Base-by-base conservation (phyloP, 2,329 filamentous ascomycete genomes). In the Ophiosphaerella narmari region DNA sequence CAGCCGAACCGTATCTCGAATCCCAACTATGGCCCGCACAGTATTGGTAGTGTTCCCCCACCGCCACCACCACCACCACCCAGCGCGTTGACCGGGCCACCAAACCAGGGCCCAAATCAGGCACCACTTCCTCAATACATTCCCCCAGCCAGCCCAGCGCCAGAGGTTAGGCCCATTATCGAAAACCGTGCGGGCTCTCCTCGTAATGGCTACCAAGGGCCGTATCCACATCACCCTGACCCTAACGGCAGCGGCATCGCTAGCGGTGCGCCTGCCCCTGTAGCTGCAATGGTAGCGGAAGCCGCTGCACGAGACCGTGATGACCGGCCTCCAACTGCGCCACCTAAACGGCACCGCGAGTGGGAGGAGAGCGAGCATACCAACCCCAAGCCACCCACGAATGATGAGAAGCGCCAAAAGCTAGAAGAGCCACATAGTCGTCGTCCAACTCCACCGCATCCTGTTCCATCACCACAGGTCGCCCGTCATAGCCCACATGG, bases 121-220 rank as follows among this genome's bases (percentile, higher is more conserved):
- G 75, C 74, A 24, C 73, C 75, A 14, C 76, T 91, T 63, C 87
- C 90, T 62, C 60, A 64, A 1, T 96, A 93, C 76, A 85, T 87
- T 49, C 80, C 83, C 50, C 84, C 86, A 26, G 86, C 86, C 63
- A 95, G 89, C 71, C 90, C 92, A 52, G 85, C 90, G n/a, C 85
- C 88, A 43, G 93, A 97, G 59, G 86, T 91, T 39, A 85, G 91
- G 44, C 88, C 89, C 1, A 82, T 94, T 1, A 82, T 93, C 59
- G 92, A 96, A 59, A 90, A 88, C 67, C 86, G 89, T 52, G 89
- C 92, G 75, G 85, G 90, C n/a, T 97, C 93, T n/a, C 92, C 92
- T 51, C 92, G 91, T 66, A 88, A 90, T 34, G 86, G 85, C 7
- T 96, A 94, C 66, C 90, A 92, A 65, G 89, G 90, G 55, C 89